phyloP scores from a whole-genome alignment of 352 stramenopile species.

The Phytophthora hybrid region DNA sequence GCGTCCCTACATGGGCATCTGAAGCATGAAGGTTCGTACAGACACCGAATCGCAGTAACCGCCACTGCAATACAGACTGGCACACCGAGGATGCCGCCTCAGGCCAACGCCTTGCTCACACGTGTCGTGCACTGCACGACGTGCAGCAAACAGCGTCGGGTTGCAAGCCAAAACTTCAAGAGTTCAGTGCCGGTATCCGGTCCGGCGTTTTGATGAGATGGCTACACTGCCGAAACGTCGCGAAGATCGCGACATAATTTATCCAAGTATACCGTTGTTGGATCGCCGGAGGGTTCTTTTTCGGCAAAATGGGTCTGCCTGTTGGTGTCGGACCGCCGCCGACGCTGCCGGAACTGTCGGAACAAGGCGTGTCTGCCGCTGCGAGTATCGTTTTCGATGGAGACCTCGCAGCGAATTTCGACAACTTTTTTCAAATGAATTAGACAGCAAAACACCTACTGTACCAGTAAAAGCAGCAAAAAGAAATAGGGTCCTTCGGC shows the following conservation, averaged over 20 bases:
- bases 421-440: too few species aligned
- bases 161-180: slow-evolving; percentile 14
- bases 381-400: too few species aligned
- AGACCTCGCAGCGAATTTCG: too few species aligned
- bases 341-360: not conserved
- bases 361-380: not conserved
- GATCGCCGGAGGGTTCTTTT: slow-evolving; percentile 7
- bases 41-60: too few species aligned
- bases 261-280: slow-evolving; percentile 12
- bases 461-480: too few species aligned
- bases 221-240: slow-evolving; percentile 12
- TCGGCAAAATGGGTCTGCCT: not conserved
- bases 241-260: slow-evolving; percentile 7
- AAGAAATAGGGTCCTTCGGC: too few species aligned
- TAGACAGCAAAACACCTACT: too few species aligned
- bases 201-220: slow-evolving; percentile 12
- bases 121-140: not conserved
- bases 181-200: slow-evolving; percentile 18
- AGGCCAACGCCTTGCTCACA: not conserved
- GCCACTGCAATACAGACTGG: too few species aligned
- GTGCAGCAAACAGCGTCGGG: not conserved
- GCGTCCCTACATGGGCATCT: too few species aligned
- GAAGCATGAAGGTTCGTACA: too few species aligned
- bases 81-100: too few species aligned
- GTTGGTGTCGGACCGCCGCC: too few species aligned